A percentile compares a stretch with the other conserved stretches of the same genome.
Evolutionary conservation across 2,329 filamentous ascomycete genomes (phyloP).

Genomic region (Hymenoscyphus scutula): DNA sequence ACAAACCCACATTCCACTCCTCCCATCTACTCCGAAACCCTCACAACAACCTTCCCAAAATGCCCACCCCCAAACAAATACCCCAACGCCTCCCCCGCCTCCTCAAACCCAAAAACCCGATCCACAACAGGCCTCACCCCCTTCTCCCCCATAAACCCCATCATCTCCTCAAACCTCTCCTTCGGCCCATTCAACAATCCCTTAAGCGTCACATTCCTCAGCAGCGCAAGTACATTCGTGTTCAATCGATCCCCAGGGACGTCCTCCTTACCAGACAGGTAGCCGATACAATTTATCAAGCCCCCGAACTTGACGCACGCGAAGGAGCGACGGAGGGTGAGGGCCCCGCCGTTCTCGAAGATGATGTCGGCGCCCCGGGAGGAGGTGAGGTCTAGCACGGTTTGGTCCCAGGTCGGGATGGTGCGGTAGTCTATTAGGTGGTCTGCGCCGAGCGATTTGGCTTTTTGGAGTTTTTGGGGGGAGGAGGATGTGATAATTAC

Average conservation of each 20-base stretch:
- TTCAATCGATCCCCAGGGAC: constrained; percentile 53
- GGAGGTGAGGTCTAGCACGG: constrained; percentile 46
- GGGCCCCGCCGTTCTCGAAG: constrained; percentile 53
- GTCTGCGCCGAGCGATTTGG: constrained; percentile 50
- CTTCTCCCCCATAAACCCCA: constrained; percentile 45
- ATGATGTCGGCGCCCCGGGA: constrained; percentile 51
- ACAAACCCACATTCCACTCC: neutral
- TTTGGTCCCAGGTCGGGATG: constrained; percentile 50
- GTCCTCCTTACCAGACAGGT: constrained; percentile 54
- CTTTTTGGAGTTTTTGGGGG: constrained; percentile 48
- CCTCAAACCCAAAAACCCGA: constrained; percentile 46
- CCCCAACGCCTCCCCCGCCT: constrained; percentile 46
- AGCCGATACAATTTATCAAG: constrained; percentile 51
- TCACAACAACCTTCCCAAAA: constrained; percentile 47
- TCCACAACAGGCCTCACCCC: constrained; percentile 49
- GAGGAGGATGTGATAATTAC: constrained; percentile 55
- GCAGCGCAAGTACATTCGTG: constrained; percentile 55
- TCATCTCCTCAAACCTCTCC: constrained; percentile 54
- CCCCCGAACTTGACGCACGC: constrained; percentile 54
- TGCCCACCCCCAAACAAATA: constrained; percentile 49
- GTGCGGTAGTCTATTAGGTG: constrained; percentile 53
- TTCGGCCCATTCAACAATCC: constrained; percentile 62
- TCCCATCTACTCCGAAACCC: constrained; percentile 1
- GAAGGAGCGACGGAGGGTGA: constrained; percentile 52
- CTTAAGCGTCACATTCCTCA: constrained; percentile 46